Evolutionary conservation across 108 stramenopile species (phyloP).

Genomic region (Phaeodactylum tricornutum): DNA sequence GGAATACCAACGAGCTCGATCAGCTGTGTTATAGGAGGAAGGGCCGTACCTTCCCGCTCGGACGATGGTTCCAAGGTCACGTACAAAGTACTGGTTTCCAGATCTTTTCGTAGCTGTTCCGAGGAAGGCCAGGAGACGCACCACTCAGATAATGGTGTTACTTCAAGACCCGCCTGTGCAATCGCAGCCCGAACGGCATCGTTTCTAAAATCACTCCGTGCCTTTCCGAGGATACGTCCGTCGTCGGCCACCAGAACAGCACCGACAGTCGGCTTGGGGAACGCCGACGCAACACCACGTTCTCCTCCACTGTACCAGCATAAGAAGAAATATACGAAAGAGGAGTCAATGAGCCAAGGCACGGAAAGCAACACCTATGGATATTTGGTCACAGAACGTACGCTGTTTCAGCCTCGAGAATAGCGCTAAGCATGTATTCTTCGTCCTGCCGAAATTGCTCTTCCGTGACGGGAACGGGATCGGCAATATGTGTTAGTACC

Average conservation of each 20-base stretch:
- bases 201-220: slow-evolving; percentile 34
- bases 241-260: slow-evolving; percentile 52
- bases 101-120: slow-evolving; percentile 33
- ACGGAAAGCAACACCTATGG: too few species aligned
- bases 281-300: slow-evolving; percentile 36
- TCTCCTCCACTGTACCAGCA: slow-evolving; percentile 3
- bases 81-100: slow-evolving; percentile 55
- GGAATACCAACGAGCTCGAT: slow-evolving; percentile 51
- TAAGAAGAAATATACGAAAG: too few species aligned
- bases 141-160: slow-evolving; percentile 66
- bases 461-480: too few species aligned
- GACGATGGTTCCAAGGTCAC: slow-evolving; percentile 64
- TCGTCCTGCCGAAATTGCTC: too few species aligned
- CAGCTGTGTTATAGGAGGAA: slow-evolving; percentile 64
- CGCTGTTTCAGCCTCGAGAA: too few species aligned
- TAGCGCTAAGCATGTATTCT: too few species aligned
- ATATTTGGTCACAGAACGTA: too few species aligned
- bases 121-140: slow-evolving; percentile 60
- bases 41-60: slow-evolving; percentile 42
- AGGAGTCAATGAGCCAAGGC: too few species aligned
- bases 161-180: slow-evolving; percentile 43
- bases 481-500: too few species aligned
- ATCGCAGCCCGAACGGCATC: slow-evolving; percentile 55
- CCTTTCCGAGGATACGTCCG: slow-evolving; percentile 49
- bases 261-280: slow-evolving; percentile 49